Evolutionary conservation across 257 asterid species (phyloP).

Genomic region (Knoxia roxburghii): DNA sequence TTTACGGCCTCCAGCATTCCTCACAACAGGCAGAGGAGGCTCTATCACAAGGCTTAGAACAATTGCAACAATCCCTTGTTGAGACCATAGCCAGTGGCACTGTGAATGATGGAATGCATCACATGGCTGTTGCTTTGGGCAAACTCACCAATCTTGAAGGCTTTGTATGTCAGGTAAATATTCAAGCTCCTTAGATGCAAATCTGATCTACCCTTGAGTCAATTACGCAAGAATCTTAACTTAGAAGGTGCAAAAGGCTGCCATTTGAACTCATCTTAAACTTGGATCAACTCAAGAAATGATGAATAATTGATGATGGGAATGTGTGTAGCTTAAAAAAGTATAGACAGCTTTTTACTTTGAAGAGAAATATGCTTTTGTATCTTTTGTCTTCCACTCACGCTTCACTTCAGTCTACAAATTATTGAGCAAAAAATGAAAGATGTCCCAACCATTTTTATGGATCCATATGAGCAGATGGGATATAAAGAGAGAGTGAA

Average conservation of each 20-base stretch:
- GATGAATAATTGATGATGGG: no score
- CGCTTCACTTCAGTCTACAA: neutral
- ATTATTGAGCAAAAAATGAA: neutral
- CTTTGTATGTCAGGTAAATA: conserved; percentile 73
- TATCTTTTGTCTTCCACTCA: neutral
- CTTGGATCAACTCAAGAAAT: neutral
- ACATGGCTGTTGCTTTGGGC: conserved; percentile 84
- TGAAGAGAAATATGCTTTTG: neutral
- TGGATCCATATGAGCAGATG: neutral
- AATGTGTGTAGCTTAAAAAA: neutral
- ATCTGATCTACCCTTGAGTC: no score
- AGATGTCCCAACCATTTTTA: no score
- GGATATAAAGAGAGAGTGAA: neutral
- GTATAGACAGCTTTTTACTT: neutral
- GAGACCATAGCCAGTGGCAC: conserved; percentile 58
- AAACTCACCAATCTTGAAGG: conserved; percentile 85
- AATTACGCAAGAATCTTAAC: no score
- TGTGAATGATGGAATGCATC: conserved; percentile 69
- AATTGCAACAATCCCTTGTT: conserved; percentile 70
- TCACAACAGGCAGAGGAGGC: conserved; percentile 96
- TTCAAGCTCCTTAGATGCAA: neutral
- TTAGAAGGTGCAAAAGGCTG: neutral
- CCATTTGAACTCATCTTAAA: neutral
- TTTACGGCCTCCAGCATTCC: conserved; percentile 81
- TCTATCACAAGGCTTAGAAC: conserved; percentile 85